phyloP scores from a whole-genome alignment of 179 eudicot genomes.

The Camellia oleifera region DNA sequence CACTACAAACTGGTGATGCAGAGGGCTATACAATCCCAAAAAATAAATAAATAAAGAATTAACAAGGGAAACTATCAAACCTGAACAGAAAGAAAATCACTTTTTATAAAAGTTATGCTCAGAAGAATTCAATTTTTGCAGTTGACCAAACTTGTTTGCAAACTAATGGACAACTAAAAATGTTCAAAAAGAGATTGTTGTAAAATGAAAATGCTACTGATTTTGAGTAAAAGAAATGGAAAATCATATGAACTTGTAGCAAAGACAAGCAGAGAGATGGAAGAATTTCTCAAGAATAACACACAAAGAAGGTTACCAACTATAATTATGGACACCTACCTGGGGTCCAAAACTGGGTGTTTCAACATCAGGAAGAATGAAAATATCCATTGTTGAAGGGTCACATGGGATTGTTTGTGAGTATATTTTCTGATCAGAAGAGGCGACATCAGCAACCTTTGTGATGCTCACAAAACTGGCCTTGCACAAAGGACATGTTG shows the following conservation, averaged over 20 bases:
- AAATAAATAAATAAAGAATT: neutral
- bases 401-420: slow-evolving; percentile 70
- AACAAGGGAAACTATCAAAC: neutral
- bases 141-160: neutral
- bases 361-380: slow-evolving; percentile 51
- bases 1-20: slow-evolving; percentile 40
- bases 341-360: slow-evolving; percentile 18
- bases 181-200: no score
- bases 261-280: neutral
- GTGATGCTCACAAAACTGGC: slow-evolving; percentile 58
- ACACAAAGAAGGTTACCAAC: slow-evolving; percentile 1
- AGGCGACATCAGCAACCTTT: slow-evolving; percentile 58
- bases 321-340: slow-evolving; percentile 29
- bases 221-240: neutral
- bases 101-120: neutral
- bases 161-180: neutral
- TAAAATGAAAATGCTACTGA: neutral
- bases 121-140: neutral
- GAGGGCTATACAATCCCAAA: slow-evolving; percentile 26
- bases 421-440: slow-evolving; percentile 76
- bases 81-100: neutral
- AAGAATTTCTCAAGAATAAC: neutral
- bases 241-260: neutral
- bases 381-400: slow-evolving; percentile 42
- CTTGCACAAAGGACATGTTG: slow-evolving; percentile 90